These are phyloP conservation scores for Phytophthora sansomeana DNA, from an alignment of 352 stramenopile genomes.

Conservation along the genomic window DNA sequence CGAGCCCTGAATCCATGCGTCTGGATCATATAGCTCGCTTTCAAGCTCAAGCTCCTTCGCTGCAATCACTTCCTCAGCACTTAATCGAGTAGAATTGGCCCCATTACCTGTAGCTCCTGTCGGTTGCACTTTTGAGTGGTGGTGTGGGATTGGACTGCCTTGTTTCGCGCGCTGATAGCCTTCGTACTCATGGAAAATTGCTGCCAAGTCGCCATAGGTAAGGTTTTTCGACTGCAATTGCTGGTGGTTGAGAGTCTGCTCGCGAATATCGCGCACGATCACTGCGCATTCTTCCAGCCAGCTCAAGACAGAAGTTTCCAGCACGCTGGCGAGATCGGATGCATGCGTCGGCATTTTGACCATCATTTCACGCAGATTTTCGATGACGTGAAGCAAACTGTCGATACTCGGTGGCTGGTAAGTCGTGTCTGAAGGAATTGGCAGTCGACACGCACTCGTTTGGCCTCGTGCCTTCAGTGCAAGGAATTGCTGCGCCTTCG, in stretches of 20 bases:
- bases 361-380: slow-evolving; percentile 78
- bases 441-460: slow-evolving; percentile 53
- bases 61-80: slow-evolving; percentile 50
- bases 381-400: slow-evolving; percentile 74
- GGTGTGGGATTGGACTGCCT: slow-evolving; percentile 58
- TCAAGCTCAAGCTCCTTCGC: slow-evolving; percentile 74
- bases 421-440: slow-evolving; percentile 74
- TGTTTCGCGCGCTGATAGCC: slow-evolving; percentile 68
- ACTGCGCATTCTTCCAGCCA: slow-evolving; percentile 76
- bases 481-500: slow-evolving; percentile 73
- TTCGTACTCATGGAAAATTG: slow-evolving; percentile 74
- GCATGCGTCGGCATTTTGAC: slow-evolving; percentile 69
- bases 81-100: slow-evolving; percentile 15
- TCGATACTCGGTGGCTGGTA: slow-evolving; percentile 83
- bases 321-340: slow-evolving; percentile 62
- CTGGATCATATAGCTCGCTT: slow-evolving; percentile 63
- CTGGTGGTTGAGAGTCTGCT: slow-evolving; percentile 75
- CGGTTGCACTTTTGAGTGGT: slow-evolving; percentile 54
- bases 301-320: slow-evolving; percentile 70
- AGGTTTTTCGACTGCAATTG: slow-evolving; percentile 60
- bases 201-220: slow-evolving; percentile 63
- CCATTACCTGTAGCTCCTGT: not conserved
- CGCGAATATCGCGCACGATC: slow-evolving; percentile 83
- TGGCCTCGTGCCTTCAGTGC: slow-evolving; percentile 60
- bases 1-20: slow-evolving; percentile 54